A percentile compares a stretch with the other conserved stretches of the same genome.
phyloP scores from a whole-genome alignment of 257 asterid genomes.

The Dorcoceras hygrometricum region DNA sequence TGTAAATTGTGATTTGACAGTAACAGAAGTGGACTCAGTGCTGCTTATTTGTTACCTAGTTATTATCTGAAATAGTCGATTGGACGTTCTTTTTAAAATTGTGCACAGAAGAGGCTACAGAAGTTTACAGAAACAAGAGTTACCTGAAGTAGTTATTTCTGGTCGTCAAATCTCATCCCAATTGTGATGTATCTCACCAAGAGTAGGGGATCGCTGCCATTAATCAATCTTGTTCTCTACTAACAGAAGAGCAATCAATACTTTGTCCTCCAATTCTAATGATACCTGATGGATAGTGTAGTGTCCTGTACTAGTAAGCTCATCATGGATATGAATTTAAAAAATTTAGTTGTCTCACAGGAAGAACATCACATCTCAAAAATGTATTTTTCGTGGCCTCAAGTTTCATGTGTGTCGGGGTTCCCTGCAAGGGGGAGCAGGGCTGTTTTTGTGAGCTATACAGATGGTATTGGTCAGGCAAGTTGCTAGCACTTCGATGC shows the following conservation, averaged over 20 bases:
- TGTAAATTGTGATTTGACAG: not conserved
- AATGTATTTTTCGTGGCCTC: conserved; percentile 88
- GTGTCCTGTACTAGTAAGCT: not conserved
- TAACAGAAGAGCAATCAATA: not conserved
- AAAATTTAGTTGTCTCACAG: conserved; percentile 40
- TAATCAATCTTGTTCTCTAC: conserved; percentile 9
- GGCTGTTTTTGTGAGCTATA: conserved; percentile 70
- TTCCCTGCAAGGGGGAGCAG: conserved; percentile 72
- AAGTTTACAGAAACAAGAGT: not conserved
- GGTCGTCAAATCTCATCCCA: not conserved
- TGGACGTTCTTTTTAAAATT: not conserved
- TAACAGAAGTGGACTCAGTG: not conserved
- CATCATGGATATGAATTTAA: conserved; percentile 3
- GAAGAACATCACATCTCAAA: conserved; percentile 75
- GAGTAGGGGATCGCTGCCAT: not conserved
- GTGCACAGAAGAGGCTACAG: not conserved
- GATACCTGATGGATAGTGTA: conserved; percentile 16
- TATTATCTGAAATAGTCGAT: not conserved
- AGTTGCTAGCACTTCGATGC: conserved; percentile 28
- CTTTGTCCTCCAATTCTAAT: conserved; percentile 14
- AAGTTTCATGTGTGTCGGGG: conserved; percentile 70
- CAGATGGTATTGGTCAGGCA: conserved; percentile 66
- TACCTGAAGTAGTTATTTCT: not conserved
- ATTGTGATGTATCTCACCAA: not conserved
- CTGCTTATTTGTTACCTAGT: not conserved